phyloP scores from a whole-genome alignment of 2,329 filamentous ascomycete species.

The Aspergillus quadricinctus region DNA sequence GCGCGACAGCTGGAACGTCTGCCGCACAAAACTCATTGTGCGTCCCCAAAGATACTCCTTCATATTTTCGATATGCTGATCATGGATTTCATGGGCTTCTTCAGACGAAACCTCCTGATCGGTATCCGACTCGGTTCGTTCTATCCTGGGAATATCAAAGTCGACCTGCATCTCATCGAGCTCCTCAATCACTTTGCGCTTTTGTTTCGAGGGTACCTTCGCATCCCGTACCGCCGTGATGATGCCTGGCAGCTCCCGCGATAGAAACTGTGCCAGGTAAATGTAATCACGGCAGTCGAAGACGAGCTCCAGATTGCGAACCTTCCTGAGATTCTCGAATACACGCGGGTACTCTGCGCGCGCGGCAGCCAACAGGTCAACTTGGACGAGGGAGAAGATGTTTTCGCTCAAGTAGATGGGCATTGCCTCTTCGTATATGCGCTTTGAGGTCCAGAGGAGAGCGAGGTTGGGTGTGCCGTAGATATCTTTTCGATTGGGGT shows the following conservation, averaged over 20 bases:
- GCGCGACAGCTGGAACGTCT: slow-evolving; percentile 12
- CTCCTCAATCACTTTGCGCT: neutral
- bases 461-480: slow-evolving; percentile 13
- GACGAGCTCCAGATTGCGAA: slow-evolving; percentile 16
- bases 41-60: slow-evolving; percentile 20
- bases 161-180: neutral
- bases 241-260: neutral
- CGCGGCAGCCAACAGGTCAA: slow-evolving; percentile 12
- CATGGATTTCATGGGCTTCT: slow-evolving; percentile 3
- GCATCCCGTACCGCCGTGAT: neutral
- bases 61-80: slow-evolving; percentile 12
- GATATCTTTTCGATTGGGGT: slow-evolving; percentile 1
- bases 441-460: slow-evolving; percentile 12
- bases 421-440: slow-evolving; percentile 15
- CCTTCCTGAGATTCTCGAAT: slow-evolving; percentile 8
- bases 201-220: neutral
- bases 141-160: neutral
- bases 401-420: slow-evolving; percentile 18
- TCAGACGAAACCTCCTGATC: neutral
- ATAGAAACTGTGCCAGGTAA: slow-evolving; percentile 10
- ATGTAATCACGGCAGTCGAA: slow-evolving; percentile 18
- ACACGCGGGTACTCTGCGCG: slow-evolving; percentile 7
- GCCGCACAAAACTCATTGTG: slow-evolving; percentile 19
- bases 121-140: neutral
- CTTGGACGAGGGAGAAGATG: slow-evolving; percentile 17